Evolutionary conservation across 768 basidiomycete species (phyloP).

Genomic region (Auriscalpium microsporum): DNA sequence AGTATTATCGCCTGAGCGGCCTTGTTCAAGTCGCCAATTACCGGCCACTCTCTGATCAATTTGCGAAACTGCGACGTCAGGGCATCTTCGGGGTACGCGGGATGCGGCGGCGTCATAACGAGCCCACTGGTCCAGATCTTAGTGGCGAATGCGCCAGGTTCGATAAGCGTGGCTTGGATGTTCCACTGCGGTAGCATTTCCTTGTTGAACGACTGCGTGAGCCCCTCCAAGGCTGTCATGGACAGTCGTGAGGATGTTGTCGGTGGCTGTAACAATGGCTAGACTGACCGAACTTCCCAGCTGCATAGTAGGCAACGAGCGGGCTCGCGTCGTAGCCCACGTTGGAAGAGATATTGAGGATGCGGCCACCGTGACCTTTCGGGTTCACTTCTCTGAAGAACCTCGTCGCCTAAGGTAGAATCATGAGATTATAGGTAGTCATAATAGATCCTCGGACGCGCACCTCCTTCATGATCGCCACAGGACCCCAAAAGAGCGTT

Average conservation of each 20-base stretch:
- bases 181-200: slow-evolving; percentile 3
- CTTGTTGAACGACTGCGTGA: neutral
- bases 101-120: neutral
- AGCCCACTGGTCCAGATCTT: neutral
- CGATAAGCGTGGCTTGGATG: slow-evolving; percentile 1
- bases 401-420: neutral
- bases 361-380: neutral
- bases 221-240: neutral
- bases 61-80: neutral
- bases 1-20: too few relatives aligned
- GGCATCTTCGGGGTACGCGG: neutral
- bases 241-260: neutral
- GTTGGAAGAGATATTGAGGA: slow-evolving; percentile 1
- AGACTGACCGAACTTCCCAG: slow-evolving; percentile 30
- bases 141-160: slow-evolving; percentile 2
- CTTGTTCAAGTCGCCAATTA: too few relatives aligned
- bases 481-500: slow-evolving; percentile 2
- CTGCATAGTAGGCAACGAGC: slow-evolving; percentile 24
- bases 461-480: neutral
- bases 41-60: too few relatives aligned
- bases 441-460: slow-evolving; percentile 2
- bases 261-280: too few relatives aligned
- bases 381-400: slow-evolving; percentile 3
- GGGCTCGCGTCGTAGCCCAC: slow-evolving; percentile 27
- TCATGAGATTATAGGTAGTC: neutral